Conservation (phyloP, 208 protist genomes). For the Tritrichomonas musculus region DNA sequence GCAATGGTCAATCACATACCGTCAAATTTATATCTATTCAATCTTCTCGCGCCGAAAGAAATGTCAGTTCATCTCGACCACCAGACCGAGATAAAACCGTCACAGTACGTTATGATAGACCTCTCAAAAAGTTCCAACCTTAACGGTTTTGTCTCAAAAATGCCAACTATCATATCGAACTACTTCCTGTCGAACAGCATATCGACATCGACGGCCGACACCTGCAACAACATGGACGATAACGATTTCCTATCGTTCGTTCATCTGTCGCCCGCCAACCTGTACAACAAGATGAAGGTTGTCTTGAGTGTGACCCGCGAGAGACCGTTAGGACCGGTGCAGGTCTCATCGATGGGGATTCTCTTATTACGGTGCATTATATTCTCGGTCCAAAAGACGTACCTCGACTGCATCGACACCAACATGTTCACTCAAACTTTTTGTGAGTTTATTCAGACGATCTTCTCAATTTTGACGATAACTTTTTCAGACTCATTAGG, state of each 20-base stretch:
- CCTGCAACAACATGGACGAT: neutral
- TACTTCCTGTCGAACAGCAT: neutral
- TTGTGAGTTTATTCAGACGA: neutral
- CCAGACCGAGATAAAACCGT: neutral
- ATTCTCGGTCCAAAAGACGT: neutral
- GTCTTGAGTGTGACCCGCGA: neutral
- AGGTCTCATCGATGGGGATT: neutral
- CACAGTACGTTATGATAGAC: neutral
- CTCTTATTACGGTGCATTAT: neutral
- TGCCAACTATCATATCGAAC: neutral
- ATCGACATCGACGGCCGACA: no score
- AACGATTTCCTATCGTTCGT: neutral
- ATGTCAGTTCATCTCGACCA: neutral
- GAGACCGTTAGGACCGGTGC: neutral
- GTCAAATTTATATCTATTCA: neutral
- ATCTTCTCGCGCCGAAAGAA: neutral
- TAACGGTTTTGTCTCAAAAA: neutral
- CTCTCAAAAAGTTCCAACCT: neutral
- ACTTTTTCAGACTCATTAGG: neutral
- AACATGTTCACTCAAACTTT: neutral
- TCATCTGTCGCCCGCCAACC: neutral
- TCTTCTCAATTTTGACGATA: neutral
- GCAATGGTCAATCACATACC: conserved; percentile 17
- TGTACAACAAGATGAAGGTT: neutral
- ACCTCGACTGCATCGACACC: neutral